Conservation (phyloP, 2,329 filamentous ascomycete genomes). For the Raffaelea ambrosiae region DNA sequence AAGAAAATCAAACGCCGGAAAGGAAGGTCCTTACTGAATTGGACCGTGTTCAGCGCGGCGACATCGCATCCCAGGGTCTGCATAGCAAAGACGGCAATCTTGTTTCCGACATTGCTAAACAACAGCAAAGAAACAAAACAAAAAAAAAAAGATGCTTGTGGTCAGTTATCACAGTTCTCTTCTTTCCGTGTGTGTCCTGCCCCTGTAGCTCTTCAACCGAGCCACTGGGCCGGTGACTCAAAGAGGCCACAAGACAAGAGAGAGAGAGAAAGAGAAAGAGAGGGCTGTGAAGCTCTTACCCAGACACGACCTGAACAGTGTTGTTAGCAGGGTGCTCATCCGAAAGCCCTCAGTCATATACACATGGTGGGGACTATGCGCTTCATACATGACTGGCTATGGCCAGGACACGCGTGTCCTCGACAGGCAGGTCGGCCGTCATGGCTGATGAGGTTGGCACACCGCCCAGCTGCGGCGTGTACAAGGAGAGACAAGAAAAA, state of each 20-base stretch:
- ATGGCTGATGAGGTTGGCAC: constrained; percentile 16
- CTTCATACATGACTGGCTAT: constrained; percentile 85
- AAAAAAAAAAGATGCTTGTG: neutral
- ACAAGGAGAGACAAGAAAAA: neutral
- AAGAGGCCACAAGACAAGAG: no score
- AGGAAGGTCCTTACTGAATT: constrained; percentile 97
- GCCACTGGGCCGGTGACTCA: no score
- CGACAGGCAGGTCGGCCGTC: constrained; percentile 34
- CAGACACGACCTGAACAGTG: constrained; percentile 56
- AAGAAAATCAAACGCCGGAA: constrained; percentile 14
- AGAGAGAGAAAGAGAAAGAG: no score
- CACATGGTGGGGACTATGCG: neutral
- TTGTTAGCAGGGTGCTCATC: constrained; percentile 13
- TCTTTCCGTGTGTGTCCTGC: neutral
- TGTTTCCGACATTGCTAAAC: constrained; percentile 91
- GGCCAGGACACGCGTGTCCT: constrained; percentile 65
- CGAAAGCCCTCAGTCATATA: constrained; percentile 10
- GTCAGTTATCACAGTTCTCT: neutral
- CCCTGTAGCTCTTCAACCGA: no score
- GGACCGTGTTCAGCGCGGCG: constrained; percentile 87
- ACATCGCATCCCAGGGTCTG: constrained; percentile 92
- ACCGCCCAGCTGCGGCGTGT: neutral
- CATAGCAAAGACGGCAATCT: constrained; percentile 91
- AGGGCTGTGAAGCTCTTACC: constrained; percentile 48
- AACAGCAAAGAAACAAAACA: neutral